Conservation (phyloP, 1,139 yeast genomes). For the Nakaseomyces nivariensis region DNA sequence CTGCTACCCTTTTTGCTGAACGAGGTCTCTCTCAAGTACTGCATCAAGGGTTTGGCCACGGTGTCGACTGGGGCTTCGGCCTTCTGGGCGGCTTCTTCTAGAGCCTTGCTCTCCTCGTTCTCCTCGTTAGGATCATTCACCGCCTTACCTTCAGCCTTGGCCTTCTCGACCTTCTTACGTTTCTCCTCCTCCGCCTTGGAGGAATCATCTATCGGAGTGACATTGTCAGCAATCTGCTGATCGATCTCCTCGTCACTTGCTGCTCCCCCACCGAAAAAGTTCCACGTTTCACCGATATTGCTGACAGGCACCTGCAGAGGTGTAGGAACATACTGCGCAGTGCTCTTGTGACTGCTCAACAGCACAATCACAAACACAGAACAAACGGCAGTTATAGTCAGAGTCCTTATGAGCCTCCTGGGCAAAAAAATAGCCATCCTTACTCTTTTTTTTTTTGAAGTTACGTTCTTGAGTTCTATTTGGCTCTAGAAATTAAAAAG, state of each 20-base stretch:
- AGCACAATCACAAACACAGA: constrained; percentile 5
- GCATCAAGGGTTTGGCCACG: constrained; percentile 4
- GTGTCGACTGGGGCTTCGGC: constrained; percentile 2
- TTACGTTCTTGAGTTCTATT: too few relatives aligned
- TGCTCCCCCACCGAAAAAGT: background rate
- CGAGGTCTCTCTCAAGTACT: constrained; percentile 8
- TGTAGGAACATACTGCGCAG: background rate
- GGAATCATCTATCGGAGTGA: background rate
- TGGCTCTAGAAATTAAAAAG: too few relatives aligned
- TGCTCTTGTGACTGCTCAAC: constrained; percentile 6
- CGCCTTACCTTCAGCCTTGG: background rate
- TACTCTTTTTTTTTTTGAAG: background rate
- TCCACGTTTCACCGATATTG: background rate
- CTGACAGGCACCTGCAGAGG: background rate
- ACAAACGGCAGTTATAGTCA: constrained; percentile 5
- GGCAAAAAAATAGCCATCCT: constrained; percentile 12
- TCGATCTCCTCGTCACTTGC: background rate
- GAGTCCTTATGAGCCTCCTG: constrained; percentile 11
- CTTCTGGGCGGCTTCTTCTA: constrained; percentile 5
- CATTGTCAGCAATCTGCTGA: background rate
- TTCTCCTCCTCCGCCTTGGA: background rate
- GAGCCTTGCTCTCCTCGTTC: background rate
- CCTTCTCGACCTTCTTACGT: background rate
- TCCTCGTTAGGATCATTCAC: constrained; percentile 1
- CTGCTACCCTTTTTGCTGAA: constrained; percentile 11